Base-by-base conservation (phyloP, 305 asterid genomes). In the Fraxinus paxiana region DNA sequence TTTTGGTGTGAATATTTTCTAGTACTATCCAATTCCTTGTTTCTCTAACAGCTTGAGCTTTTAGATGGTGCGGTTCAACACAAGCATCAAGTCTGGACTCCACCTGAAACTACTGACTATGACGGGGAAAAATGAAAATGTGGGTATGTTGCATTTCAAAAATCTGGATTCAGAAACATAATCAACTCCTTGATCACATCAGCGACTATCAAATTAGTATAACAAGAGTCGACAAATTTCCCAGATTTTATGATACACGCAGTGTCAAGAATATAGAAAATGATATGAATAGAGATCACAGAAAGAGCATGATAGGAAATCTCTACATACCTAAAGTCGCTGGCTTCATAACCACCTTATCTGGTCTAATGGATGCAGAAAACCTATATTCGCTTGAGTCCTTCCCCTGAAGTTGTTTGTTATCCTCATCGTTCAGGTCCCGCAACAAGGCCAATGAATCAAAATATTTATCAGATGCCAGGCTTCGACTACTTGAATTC, bases 401-500 rank as follows among this genome's bases (percentile, higher is more conserved):
- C 15, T 77, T 83, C 54, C 76, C 83, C 71, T 75, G 85, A n/a
- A 18, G 43, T 4, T 9, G 34, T 4, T 78, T 83, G 51, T 77
- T 71, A 43, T 43, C 85, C 77, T 81, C 86, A 69, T 84, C 86
- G 76, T 91, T 89, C 9, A 92, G 75, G 43, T 84, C 94, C 31
- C 80, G 79, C 75, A 92, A 67, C 76, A 90, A 75, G 48, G 90
- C 90, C 43, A 82, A 10, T 0, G 87, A 71, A 71, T 90, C 91
- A 67, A 94, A 92, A 37, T 20, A 89, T 70, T 89, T 93, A 77
- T 91, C 98, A 9, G 92, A 91, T 48, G 73, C 65, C 31, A 85
- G 51, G 89, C 94, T 91, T 30, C 83, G 84, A 86, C 90, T 79
- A 17, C 92, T 89, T 8, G 98, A 89, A 74, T 89, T 90, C 73